Conservation (phyloP, 331 rosid genomes). For the Quercus phellos region DNA sequence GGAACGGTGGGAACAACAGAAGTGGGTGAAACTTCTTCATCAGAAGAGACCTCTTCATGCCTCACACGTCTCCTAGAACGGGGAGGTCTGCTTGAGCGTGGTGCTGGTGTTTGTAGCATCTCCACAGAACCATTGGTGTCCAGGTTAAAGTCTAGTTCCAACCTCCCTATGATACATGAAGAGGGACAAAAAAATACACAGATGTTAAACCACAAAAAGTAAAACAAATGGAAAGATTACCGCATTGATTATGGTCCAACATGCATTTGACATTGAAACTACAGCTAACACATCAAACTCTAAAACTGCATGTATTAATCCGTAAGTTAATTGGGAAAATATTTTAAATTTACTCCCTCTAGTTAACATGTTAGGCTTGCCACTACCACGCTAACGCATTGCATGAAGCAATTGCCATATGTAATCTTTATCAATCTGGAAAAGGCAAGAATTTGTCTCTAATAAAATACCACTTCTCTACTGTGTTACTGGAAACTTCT, state of each 20-base stretch:
- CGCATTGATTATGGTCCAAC: neutral
- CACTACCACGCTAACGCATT: neutral
- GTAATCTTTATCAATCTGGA: neutral
- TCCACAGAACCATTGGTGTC: slow-evolving; percentile 37
- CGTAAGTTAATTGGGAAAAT: neutral
- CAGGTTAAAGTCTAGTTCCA: slow-evolving; percentile 56
- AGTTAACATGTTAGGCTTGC: neutral
- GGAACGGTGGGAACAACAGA: slow-evolving; percentile 44
- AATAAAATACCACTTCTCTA: neutral
- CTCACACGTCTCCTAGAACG: slow-evolving; percentile 61
- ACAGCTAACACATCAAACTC: neutral
- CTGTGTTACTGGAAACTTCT: neutral
- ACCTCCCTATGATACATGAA: slow-evolving; percentile 40
- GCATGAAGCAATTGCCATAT: neutral
- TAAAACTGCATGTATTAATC: neutral
- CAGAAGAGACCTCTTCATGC: slow-evolving; percentile 56
- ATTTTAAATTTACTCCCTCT: neutral
- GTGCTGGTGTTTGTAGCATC: slow-evolving; percentile 61
- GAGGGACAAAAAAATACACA: slow-evolving; percentile 4
- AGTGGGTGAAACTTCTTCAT: slow-evolving; percentile 51
- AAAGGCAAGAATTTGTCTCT: neutral
- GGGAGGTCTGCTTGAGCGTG: slow-evolving; percentile 36
- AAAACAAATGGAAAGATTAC: neutral
- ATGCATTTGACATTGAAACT: neutral
- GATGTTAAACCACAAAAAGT: neutral